Evolutionary conservation across 495 filamentous ascomycete species (phyloP).

Genomic region (Sabuloglossum arenarium): DNA sequence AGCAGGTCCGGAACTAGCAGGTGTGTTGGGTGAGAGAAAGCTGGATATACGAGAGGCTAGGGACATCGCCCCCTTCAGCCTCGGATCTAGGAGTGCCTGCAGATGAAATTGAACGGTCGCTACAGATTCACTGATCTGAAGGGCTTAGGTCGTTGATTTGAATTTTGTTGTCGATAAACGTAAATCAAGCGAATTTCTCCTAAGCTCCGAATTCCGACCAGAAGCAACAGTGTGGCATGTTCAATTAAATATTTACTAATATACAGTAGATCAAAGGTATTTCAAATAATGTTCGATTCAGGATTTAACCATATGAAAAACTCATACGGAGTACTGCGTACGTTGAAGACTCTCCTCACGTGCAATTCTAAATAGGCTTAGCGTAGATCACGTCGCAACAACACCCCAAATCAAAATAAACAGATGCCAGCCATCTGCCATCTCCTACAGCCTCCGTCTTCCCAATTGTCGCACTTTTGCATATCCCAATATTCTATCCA

Average conservation of each 20-base stretch:
- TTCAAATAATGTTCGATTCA: too few relatives aligned
- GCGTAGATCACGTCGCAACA: background rate
- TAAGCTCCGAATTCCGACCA: background rate
- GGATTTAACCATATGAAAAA: too few relatives aligned
- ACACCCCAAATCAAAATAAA: slow-evolving; percentile 1
- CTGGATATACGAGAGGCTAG: slow-evolving; percentile 23
- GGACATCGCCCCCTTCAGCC: slow-evolving; percentile 22
- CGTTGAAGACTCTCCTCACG: background rate
- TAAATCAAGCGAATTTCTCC: background rate
- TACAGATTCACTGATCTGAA: background rate
- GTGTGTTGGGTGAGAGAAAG: slow-evolving; percentile 16
- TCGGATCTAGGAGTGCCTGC: slow-evolving; percentile 4
- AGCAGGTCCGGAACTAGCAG: background rate
- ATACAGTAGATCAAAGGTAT: too few relatives aligned
- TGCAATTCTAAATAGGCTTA: background rate
- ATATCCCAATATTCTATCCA: background rate
- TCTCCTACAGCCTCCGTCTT: background rate
- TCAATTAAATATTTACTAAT: background rate
- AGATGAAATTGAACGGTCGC: background rate
- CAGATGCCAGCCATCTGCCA: background rate
- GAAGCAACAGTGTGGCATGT: background rate
- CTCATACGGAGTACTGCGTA: too few relatives aligned
- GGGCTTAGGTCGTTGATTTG: background rate
- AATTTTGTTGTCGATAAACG: background rate
- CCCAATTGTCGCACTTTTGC: background rate